phyloP scores from a whole-genome alignment of 179 eudicot genomes.

The Silene vulgaris region DNA sequence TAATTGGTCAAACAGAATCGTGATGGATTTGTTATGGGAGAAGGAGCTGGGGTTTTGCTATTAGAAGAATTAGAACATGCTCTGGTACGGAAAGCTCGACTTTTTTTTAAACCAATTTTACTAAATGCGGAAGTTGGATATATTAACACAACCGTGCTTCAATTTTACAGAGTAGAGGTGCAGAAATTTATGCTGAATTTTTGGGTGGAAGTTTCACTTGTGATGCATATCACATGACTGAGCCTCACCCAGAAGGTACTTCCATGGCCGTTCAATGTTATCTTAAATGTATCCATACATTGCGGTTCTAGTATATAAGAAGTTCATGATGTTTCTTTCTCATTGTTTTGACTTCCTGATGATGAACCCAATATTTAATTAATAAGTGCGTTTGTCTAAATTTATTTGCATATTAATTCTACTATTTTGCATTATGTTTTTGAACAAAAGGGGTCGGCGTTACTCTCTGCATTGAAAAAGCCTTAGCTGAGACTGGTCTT shows the following conservation, averaged over 20 bases:
- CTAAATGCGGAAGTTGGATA: background rate
- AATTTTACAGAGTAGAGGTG: conserved; percentile 67
- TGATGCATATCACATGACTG: conserved; percentile 98
- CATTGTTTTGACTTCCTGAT: background rate
- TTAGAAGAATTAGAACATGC: conserved; percentile 98
- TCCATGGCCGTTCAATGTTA: background rate
- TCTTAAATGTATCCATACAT: background rate
- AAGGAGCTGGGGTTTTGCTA: conserved; percentile 94
- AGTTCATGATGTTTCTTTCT: background rate
- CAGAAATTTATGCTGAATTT: conserved; percentile 80
- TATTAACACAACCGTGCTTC: conserved; percentile 11
- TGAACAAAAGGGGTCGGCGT: conserved; percentile 58
- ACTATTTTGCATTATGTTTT: background rate
- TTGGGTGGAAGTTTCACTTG: conserved; percentile 94
- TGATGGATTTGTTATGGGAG: conserved; percentile 99
- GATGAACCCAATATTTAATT: background rate
- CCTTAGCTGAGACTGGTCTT: conserved; percentile 70
- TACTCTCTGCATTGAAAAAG: conserved; percentile 77
- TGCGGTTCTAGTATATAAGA: too few relatives aligned
- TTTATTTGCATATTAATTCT: too few relatives aligned
- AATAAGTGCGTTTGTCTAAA: too few relatives aligned
- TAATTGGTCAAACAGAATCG: conserved; percentile 50
- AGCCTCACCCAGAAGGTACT: conserved; percentile 90
- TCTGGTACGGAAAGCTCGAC: conserved; percentile 36
- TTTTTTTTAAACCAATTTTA: background rate